Evolutionary conservation across 2,329 filamentous ascomycete species (phyloP), one percentile per base, ranked within the genome.

Genomic region (Magnaporthales sp.): DNA sequence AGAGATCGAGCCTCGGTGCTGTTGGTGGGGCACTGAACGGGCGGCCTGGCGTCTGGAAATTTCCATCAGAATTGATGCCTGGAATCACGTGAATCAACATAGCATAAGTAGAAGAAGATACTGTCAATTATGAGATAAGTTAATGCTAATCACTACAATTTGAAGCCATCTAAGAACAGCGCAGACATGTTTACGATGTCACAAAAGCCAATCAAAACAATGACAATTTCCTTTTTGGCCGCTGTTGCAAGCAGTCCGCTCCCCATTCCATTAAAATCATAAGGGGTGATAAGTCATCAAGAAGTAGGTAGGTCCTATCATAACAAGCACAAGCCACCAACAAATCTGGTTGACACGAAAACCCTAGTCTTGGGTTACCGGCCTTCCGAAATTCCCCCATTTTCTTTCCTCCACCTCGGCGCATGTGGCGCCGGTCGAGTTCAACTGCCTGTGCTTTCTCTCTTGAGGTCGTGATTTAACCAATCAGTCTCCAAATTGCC

Each of bases 311-410:
- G 56, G 26, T 60, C 56, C 56, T 60, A 60, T 60, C 26, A 60
- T 26, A 26, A 60, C 56, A 60, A 29, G 56, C 56, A 80, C 74
- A 60, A 29, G 56, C 56, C 10, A 24, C 13, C 22, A 27, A 19
- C 2, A 60, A 26, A 29, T 27, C 24, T 15, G 24, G 22, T 60
- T 60, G 56, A 60, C 56, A 60, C 56, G 29, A 60, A 27, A 60
- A 24, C 56, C 54, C 56, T 27, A 60, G 8, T 60, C 22, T 51
- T 11, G 29, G 56, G 24, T 24, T 27, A 29, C 27, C 24, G 56
- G 56, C 56, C 27, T 24, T 60, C 9, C 24, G 24, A 27, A 60
- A 60, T 13, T 19, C 56, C 15, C 6, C n/a, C n/a, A n/a, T 60
- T 60, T 5, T 26, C 10, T 27, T 19, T 27, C 26, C 10, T 60